phyloP scores from a whole-genome alignment of 2,329 filamentous ascomycete genomes.

The Microdochium paspali region DNA sequence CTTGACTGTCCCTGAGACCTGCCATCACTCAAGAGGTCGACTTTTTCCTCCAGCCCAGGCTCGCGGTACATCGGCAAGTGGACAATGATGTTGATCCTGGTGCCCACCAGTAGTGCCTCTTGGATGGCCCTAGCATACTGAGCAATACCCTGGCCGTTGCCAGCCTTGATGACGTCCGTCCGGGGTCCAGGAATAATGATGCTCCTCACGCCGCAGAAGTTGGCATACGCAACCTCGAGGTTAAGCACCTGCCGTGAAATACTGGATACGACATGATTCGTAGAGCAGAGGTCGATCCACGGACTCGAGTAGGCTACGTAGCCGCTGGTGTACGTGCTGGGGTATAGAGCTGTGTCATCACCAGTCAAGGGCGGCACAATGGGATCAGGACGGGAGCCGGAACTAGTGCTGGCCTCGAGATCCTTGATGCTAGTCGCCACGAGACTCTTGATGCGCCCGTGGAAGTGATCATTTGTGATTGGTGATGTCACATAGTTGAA shows the following conservation, averaged over 20 bases:
- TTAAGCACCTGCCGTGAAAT: slow-evolving; percentile 85
- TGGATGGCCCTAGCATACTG: slow-evolving; percentile 80
- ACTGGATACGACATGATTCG: slow-evolving; percentile 73
- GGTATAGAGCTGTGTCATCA: slow-evolving; percentile 67
- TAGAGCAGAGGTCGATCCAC: slow-evolving; percentile 85
- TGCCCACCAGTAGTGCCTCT: slow-evolving; percentile 66
- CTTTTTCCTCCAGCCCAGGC: slow-evolving; percentile 44
- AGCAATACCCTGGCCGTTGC: slow-evolving; percentile 42
- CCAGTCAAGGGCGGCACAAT: slow-evolving; percentile 63
- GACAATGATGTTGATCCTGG: slow-evolving; percentile 70
- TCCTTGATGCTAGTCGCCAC: slow-evolving; percentile 44
- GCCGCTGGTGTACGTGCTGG: slow-evolving; percentile 59
- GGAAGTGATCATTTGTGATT: slow-evolving; percentile 68
- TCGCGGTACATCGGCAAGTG: slow-evolving; percentile 78
- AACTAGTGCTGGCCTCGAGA: slow-evolving; percentile 32
- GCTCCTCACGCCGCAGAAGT: slow-evolving; percentile 83
- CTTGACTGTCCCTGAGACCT: slow-evolving; percentile 29
- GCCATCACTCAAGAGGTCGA: slow-evolving; percentile 39
- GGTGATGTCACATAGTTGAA: slow-evolving; percentile 73
- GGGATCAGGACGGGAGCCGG: slow-evolving; percentile 41
- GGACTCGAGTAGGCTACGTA: slow-evolving; percentile 73
- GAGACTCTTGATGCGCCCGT: slow-evolving; percentile 54
- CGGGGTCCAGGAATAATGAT: slow-evolving; percentile 74
- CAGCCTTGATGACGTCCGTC: slow-evolving; percentile 44
- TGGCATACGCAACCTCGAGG: slow-evolving; percentile 87